Conservation (phyloP, 2,329 filamentous ascomycete species). For the Zymoseptoria tritici region DNA sequence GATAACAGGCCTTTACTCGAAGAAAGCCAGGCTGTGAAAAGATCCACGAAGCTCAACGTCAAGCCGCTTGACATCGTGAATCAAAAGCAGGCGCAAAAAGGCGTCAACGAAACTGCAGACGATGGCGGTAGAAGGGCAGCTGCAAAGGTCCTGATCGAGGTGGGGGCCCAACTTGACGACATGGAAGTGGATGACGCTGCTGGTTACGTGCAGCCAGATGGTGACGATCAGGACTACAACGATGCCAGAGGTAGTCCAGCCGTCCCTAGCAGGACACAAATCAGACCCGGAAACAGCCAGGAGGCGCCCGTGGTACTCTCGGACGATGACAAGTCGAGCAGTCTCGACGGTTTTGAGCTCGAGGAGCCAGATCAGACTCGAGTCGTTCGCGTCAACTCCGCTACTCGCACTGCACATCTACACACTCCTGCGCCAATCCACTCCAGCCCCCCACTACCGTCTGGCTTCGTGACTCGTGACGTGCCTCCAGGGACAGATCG, state of each 20-base stretch:
- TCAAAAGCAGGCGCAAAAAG: neutral
- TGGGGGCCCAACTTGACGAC: neutral
- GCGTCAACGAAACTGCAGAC: neutral
- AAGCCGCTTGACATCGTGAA: neutral
- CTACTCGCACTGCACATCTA: neutral
- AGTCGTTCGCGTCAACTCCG: neutral
- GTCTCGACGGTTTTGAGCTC: neutral
- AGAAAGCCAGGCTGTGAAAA: neutral
- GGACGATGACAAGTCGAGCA: constrained; percentile 4
- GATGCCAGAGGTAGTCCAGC: neutral
- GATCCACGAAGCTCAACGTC: neutral
- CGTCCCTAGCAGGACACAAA: neutral
- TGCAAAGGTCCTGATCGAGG: neutral
- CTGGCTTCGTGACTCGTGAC: neutral
- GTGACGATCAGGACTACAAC: neutral
- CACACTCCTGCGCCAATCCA: constrained; percentile 11
- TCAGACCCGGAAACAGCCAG: neutral
- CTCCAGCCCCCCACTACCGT: constrained; percentile 6
- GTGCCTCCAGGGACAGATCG: constrained; percentile 1
- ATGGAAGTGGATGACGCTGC: neutral
- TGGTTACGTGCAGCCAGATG: neutral
- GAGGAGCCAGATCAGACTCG: neutral
- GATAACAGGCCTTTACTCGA: neutral
- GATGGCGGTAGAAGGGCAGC: neutral
- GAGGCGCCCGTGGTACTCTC: constrained; percentile 5